These are phyloP conservation scores for Paratinospora sagittata DNA, from an alignment of 164 flowering plant genomes.

Conservation along the genomic window DNA sequence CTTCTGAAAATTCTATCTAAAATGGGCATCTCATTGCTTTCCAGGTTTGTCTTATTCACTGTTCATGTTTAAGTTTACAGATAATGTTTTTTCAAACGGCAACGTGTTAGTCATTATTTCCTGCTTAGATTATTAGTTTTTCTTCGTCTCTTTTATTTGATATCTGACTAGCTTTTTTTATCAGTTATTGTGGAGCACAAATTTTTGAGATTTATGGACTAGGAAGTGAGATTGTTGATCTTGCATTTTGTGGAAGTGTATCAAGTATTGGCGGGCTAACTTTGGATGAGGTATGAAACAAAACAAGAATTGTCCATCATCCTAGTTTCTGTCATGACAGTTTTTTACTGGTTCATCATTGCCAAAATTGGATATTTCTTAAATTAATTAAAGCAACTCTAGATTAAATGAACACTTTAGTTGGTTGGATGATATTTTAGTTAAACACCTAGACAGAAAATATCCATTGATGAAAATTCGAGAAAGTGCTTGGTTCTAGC, in stretches of 20 bases:
- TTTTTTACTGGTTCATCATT: not conserved
- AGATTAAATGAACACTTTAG: not conserved
- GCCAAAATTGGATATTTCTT: not conserved
- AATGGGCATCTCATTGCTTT: conserved; percentile 98
- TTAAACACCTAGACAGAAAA: not conserved
- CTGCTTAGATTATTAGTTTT: not conserved
- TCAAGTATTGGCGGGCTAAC: conserved; percentile 87
- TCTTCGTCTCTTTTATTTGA: conserved; percentile 2
- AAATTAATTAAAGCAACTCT: not conserved
- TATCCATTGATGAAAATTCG: not conserved
- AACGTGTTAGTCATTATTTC: not conserved
- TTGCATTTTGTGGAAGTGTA: conserved; percentile 85
- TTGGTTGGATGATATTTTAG: not conserved
- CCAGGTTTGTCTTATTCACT: conserved; percentile 47
- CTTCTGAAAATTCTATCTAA: conserved; percentile 95
- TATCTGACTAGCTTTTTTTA: conserved; percentile 15
- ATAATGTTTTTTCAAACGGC: not conserved
- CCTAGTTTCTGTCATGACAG: not conserved
- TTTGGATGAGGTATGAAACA: conserved; percentile 73
- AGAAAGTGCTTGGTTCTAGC: not conserved
- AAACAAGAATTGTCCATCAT: not conserved
- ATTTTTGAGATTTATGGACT: conserved; percentile 97
- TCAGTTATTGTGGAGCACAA: conserved; percentile 97
- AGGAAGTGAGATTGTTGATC: conserved; percentile 82
- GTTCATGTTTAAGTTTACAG: not conserved